Evolutionary conservation across 257 asterid genomes (phyloP).

Genomic region (Linaria vulgaris): DNA sequence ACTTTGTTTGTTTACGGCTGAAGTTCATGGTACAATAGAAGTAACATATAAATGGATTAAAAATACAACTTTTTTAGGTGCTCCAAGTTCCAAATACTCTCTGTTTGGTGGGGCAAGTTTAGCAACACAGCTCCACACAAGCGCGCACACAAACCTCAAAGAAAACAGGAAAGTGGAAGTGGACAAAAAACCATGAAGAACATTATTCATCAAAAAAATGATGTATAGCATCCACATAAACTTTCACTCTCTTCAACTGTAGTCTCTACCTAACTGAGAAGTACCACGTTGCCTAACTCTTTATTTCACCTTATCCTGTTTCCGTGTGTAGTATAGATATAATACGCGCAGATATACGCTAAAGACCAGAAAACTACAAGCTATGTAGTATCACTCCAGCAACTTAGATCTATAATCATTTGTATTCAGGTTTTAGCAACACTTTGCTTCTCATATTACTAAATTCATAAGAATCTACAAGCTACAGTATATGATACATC

Average conservation of each 20-base stretch:
- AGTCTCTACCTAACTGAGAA: conserved; percentile 10
- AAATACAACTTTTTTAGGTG: background rate
- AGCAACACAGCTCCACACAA: background rate
- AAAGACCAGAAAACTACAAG: background rate
- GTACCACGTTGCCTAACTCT: background rate
- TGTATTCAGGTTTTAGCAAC: too few species aligned
- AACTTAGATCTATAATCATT: background rate
- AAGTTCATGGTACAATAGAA: conserved; percentile 13
- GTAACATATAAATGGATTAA: background rate
- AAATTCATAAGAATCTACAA: conserved; percentile 5
- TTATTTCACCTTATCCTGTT: background rate
- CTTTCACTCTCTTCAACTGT: background rate
- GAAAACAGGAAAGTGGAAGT: background rate
- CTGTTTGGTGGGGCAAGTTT: background rate
- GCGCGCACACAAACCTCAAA: too few species aligned
- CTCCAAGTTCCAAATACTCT: conserved; percentile 4
- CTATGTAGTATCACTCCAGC: too few species aligned
- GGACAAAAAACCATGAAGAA: background rate
- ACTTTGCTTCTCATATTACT: background rate
- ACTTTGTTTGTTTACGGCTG: conserved; percentile 14
- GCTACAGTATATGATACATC: background rate
- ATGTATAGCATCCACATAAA: background rate
- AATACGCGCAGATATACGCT: background rate
- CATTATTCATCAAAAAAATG: background rate
- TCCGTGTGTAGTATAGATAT: background rate